phyloP scores from a whole-genome alignment of 164 flowering plant genomes.

The Chimonanthus salicifolius region DNA sequence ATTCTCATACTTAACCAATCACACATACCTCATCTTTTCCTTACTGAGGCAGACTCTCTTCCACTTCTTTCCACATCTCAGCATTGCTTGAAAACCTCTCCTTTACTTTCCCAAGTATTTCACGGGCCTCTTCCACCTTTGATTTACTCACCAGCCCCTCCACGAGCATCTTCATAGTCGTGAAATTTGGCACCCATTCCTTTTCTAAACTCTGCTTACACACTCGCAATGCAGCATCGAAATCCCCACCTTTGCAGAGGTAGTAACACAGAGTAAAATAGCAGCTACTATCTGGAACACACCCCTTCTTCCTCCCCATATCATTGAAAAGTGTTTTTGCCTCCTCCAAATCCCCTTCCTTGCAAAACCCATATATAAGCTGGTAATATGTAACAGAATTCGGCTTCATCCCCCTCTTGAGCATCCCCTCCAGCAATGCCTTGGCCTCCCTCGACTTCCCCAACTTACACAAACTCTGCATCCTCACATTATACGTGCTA shows the following conservation, averaged over 20 bases:
- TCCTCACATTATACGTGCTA: conserved; percentile 53
- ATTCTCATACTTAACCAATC: background rate
- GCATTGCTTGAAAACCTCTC: conserved; percentile 47
- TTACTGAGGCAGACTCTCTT: conserved; percentile 45
- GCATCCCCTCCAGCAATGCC: conserved; percentile 55
- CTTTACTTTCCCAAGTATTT: conserved; percentile 44
- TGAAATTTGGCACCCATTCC: conserved; percentile 64
- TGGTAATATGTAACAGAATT: conserved; percentile 47
- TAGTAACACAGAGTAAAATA: conserved; percentile 57
- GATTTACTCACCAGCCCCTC: conserved; percentile 58
- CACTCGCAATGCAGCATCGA: conserved; percentile 45
- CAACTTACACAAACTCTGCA: conserved; percentile 64
- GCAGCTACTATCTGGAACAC: conserved; percentile 40
- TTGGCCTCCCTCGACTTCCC: conserved; percentile 53
- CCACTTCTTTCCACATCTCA: conserved; percentile 64
- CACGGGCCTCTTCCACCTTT: conserved; percentile 59
- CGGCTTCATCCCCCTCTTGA: conserved; percentile 49
- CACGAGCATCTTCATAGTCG: conserved; percentile 64
- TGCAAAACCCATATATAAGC: conserved; percentile 72
- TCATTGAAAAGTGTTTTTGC: conserved; percentile 49
- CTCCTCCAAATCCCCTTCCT: conserved; percentile 63
- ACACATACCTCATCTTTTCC: background rate
- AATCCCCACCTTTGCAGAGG: conserved; percentile 57
- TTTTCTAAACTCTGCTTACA: conserved; percentile 51
- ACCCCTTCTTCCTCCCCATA: conserved; percentile 39